Conservation (phyloP, 1,284 basidiomycete species). For the Ceratobasidium sp. region DNA sequence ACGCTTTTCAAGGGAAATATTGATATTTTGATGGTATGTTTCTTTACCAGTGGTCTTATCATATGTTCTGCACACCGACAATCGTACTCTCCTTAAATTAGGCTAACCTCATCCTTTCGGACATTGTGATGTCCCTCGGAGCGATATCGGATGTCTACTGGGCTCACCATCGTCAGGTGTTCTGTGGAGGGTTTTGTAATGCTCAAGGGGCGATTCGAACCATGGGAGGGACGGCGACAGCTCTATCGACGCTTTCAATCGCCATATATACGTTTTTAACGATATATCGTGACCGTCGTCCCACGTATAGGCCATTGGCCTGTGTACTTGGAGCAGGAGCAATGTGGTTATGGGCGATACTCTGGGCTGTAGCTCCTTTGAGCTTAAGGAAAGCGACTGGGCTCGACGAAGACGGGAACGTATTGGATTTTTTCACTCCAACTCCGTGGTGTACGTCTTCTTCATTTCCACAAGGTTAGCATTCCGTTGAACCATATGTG, state of each 20-base stretch:
- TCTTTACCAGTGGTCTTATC: neutral
- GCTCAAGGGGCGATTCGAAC: constrained; percentile 14
- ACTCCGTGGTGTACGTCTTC: too few species aligned
- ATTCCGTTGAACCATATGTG: too few species aligned
- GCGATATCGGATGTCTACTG: constrained; percentile 15
- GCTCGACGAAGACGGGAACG: neutral
- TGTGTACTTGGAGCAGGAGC: too few species aligned
- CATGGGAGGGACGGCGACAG: neutral
- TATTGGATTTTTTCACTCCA: too few species aligned
- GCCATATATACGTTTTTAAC: too few species aligned
- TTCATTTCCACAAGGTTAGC: too few species aligned
- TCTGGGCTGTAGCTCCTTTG: too few species aligned
- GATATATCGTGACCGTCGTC: too few species aligned
- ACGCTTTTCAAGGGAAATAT: constrained; percentile 20
- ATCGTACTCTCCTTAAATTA: neutral
- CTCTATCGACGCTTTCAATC: too few species aligned
- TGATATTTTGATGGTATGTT: constrained; percentile 22
- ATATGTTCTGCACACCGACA: neutral
- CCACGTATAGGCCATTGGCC: too few species aligned
- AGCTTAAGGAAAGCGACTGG: neutral
- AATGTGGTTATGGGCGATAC: too few species aligned
- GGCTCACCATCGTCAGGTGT: constrained; percentile 14
- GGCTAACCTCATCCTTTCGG: constrained; percentile 7
- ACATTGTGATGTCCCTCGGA: constrained; percentile 24
- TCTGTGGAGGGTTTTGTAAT: neutral